Evolutionary conservation across 2,329 filamentous ascomycete genomes (phyloP).

Genomic region (Colletotrichum shisoi): DNA sequence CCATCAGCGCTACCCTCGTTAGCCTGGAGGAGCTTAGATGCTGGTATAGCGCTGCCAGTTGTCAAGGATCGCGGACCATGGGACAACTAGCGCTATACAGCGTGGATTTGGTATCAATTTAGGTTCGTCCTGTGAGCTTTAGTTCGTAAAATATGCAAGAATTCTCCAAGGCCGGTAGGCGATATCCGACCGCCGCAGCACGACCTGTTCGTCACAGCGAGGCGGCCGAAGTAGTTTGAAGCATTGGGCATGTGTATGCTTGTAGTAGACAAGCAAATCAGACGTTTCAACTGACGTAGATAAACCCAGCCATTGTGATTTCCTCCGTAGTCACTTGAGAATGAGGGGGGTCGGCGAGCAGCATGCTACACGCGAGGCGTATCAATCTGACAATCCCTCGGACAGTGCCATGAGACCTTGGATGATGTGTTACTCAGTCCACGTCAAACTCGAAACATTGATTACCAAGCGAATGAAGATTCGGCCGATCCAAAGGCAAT

Average conservation of each 20-base stretch:
- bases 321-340: not conserved
- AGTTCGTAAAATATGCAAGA: not conserved
- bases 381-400: not conserved
- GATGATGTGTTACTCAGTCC: not conserved
- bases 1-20: constrained; percentile 21
- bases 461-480: too few species aligned
- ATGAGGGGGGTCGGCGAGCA: not conserved
- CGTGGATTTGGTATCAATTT: not conserved
- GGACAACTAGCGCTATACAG: not conserved
- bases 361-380: not conserved
- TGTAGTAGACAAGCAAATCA: not conserved
- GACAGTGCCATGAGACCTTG: not conserved
- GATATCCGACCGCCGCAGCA: not conserved
- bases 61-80: constrained; percentile 9
- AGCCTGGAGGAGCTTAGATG: constrained; percentile 6
- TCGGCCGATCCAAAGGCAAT: not conserved
- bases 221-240: not conserved
- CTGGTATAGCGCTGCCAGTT: constrained; percentile 32
- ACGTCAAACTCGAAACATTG: too few species aligned
- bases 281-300: constrained; percentile 1
- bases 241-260: constrained; percentile 1
- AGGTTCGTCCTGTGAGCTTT: not conserved
- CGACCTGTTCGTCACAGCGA: not conserved
- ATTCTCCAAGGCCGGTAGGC: not conserved
- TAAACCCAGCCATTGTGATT: not conserved